Evolutionary conservation across 441 rosid species (phyloP).

Genomic region (Caryocar brasiliense): DNA sequence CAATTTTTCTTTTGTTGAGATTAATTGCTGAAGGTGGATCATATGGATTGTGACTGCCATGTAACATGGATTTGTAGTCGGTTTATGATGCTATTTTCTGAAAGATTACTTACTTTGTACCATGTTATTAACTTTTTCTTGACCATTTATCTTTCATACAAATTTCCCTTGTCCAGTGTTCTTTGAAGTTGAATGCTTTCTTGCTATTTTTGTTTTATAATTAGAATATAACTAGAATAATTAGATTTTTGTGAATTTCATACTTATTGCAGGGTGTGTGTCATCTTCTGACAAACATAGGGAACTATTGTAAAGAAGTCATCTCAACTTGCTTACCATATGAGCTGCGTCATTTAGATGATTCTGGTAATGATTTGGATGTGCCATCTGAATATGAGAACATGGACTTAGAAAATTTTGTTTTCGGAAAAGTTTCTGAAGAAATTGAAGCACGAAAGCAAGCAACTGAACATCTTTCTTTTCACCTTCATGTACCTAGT

Average conservation of each 20-base stretch:
- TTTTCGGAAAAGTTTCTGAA: constrained; percentile 53
- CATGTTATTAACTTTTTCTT: too few species aligned
- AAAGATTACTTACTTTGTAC: too few species aligned
- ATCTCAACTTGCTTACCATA: constrained; percentile 40
- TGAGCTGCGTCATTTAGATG: constrained; percentile 39
- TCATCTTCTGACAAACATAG: constrained; percentile 72
- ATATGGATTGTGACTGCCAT: too few species aligned
- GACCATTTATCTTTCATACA: too few species aligned
- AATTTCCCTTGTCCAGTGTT: too few species aligned
- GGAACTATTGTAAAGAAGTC: constrained; percentile 58
- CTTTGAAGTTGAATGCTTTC: background rate
- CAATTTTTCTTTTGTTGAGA: too few species aligned
- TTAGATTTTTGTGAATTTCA: constrained; percentile 4
- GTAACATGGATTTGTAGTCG: too few species aligned
- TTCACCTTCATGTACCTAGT: constrained; percentile 71
- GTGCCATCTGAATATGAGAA: constrained; percentile 56
- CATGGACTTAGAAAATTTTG: constrained; percentile 81
- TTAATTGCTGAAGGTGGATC: too few species aligned
- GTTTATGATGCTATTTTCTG: too few species aligned
- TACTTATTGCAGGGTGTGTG: constrained; percentile 61
- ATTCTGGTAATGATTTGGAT: constrained; percentile 43
- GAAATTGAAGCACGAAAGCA: constrained; percentile 62
- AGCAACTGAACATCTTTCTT: constrained; percentile 51
- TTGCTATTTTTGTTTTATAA: background rate
- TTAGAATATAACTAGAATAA: background rate